Percentiles rank a stretch among this genome's conserved stretches.
These are phyloP conservation scores for Brassica hybrid DNA, from an alignment of 441 rosid genomes.

Conservation along the genomic window DNA sequence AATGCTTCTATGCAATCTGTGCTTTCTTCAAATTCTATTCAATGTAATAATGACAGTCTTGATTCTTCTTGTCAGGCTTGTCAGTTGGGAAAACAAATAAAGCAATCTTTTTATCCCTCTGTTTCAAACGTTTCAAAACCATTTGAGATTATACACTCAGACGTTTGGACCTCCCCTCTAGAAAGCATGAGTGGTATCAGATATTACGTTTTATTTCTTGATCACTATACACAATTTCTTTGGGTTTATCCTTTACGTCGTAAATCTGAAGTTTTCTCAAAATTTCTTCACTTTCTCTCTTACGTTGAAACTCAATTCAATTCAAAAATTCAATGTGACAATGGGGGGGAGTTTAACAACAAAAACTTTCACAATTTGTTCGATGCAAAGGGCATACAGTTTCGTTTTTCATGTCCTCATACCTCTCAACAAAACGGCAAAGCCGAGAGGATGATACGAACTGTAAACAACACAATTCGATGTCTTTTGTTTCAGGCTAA, in stretches of 20 bases:
- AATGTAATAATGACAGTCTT: no score
- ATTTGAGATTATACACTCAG: not conserved
- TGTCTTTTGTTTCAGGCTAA: not conserved
- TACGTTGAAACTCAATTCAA: not conserved
- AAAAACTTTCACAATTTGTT: not conserved
- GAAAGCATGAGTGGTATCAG: not conserved
- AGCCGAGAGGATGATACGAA: not conserved
- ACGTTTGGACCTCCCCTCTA: not conserved
- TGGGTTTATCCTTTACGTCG: not conserved
- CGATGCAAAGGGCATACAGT: not conserved
- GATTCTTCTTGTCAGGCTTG: no score
- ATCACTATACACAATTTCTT: not conserved
- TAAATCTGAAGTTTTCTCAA: not conserved
- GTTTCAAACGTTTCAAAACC: not conserved
- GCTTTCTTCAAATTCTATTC: no score
- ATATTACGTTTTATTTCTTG: not conserved
- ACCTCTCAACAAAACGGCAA: not conserved
- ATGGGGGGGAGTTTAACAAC: not conserved
- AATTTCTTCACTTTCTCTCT: not conserved
- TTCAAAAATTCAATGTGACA: not conserved
- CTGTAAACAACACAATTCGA: not conserved
- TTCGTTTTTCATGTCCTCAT: not conserved
- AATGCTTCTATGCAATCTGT: not conserved
- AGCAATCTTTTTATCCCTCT: not conserved
- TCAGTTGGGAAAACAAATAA: no score